A percentile compares a stretch with the other conserved stretches of the same genome.
These are phyloP conservation scores for Epichloe elymi DNA, from an alignment of 2,329 filamentous ascomycete species.

Conservation along the genomic window DNA sequence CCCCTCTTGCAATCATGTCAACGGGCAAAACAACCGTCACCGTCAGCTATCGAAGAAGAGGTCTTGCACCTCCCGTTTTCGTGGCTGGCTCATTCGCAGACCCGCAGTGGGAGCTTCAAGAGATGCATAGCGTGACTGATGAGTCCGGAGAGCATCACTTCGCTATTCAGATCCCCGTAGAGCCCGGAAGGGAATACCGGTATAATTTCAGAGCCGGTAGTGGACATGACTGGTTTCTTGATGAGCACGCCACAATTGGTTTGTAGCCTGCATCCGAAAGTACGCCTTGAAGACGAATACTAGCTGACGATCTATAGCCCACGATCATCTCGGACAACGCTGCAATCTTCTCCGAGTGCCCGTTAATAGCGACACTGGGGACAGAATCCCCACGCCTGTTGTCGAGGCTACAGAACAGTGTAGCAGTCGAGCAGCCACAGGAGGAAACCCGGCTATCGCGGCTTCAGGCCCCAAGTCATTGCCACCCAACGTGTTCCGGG, in stretches of 20 bases:
- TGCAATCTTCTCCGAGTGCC: constrained; percentile 10
- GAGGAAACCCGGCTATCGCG: background rate
- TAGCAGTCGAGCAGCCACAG: background rate
- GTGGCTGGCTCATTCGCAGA: constrained; percentile 56
- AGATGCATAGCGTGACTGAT: constrained; percentile 46
- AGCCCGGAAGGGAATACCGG: constrained; percentile 47
- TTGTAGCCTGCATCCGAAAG: background rate
- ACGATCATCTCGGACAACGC: constrained; percentile 5
- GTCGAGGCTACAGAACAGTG: constrained; percentile 7
- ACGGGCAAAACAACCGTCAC: constrained; percentile 28
- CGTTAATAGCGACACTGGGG: constrained; percentile 6
- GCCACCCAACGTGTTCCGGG: constrained; percentile 14
- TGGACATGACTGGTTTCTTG: constrained; percentile 57
- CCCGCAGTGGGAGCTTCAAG: constrained; percentile 51
- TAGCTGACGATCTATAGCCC: constrained; percentile 1
- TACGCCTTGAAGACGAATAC: background rate
- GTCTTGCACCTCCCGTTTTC: constrained; percentile 53
- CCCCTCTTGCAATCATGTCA: constrained; percentile 6
- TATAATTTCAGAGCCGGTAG: constrained; percentile 62
- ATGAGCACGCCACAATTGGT: constrained; percentile 50
- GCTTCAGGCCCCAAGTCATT: constrained; percentile 2
- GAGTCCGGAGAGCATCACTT: constrained; percentile 45
- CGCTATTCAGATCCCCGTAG: constrained; percentile 38
- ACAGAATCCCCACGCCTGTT: background rate
- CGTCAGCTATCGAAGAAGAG: constrained; percentile 48